Percentiles rank a stretch among this genome's conserved stretches.
Evolutionary conservation across 164 flowering plant species (phyloP).

Genomic region (Umbilicus rupestris): DNA sequence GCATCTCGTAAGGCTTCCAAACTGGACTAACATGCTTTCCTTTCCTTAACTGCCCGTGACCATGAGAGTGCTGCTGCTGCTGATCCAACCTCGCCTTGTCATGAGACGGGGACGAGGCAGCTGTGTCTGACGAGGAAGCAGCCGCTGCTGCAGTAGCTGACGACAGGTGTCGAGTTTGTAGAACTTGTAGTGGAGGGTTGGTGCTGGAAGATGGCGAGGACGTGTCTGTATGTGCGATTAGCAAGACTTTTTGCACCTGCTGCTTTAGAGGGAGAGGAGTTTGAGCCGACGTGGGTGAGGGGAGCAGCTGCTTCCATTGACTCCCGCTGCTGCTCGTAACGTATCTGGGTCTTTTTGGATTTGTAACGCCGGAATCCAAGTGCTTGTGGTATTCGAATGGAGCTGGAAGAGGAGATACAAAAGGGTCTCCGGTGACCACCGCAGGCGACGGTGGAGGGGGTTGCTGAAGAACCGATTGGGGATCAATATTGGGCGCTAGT

Average conservation of each 20-base stretch:
- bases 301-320: constrained; percentile 49
- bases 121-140: constrained; percentile 49
- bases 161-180: neutral
- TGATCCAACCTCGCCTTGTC: constrained; percentile 5
- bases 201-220: constrained; percentile 9
- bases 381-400: constrained; percentile 12
- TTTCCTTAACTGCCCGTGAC: constrained; percentile 36
- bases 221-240: constrained; percentile 17
- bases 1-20: constrained; percentile 78
- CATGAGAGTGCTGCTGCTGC: constrained; percentile 15
- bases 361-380: constrained; percentile 9
- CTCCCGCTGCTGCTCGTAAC: constrained; percentile 10
- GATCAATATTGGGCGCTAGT: neutral
- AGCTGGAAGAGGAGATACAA: neutral
- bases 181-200: constrained; percentile 9
- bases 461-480: neutral
- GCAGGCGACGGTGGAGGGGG: neutral
- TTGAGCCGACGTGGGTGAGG: constrained; percentile 18
- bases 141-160: constrained; percentile 11
- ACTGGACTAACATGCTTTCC: constrained; percentile 78
- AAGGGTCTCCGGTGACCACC: no score
- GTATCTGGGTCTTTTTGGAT: constrained; percentile 43
- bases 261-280: constrained; percentile 8
- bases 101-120: constrained; percentile 37
- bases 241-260: constrained; percentile 17